Evolutionary conservation across 2,329 filamentous ascomycete species (phyloP).

Genomic region (Fusarium robinianum): DNA sequence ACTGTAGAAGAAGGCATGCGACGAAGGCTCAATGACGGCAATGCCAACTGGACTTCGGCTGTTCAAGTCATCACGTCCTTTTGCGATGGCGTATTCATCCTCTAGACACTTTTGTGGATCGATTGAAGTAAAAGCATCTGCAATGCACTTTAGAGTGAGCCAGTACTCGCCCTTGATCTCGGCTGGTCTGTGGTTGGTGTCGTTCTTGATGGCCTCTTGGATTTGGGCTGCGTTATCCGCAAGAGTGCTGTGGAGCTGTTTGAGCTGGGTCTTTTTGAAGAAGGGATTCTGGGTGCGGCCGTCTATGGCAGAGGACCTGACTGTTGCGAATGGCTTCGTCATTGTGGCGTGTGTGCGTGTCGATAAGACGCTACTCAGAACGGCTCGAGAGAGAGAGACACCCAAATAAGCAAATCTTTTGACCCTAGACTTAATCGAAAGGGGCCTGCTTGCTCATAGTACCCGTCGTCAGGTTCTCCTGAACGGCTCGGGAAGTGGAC

Average conservation of each 20-base stretch:
- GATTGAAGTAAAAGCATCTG: slow-evolving; percentile 17
- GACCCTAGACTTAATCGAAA: too few species aligned
- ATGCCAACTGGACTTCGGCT: slow-evolving; percentile 22
- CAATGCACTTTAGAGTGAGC: slow-evolving; percentile 26
- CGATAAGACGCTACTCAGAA: too few species aligned
- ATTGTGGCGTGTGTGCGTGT: slow-evolving; percentile 11
- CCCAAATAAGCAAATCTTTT: too few species aligned
- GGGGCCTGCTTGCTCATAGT: too few species aligned
- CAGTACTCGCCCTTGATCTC: slow-evolving; percentile 31
- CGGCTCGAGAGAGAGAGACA: too few species aligned
- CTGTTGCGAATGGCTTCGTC: slow-evolving; percentile 22
- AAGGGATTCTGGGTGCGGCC: slow-evolving; percentile 27
- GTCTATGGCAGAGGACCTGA: slow-evolving; percentile 26
- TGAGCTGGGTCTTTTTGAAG: slow-evolving; percentile 28
- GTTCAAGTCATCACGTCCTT: slow-evolving; percentile 14
- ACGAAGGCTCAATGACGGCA: slow-evolving; percentile 24
- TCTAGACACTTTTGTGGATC: slow-evolving; percentile 17
- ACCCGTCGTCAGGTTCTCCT: slow-evolving; percentile 13
- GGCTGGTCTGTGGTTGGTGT: slow-evolving; percentile 18
- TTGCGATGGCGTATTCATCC: slow-evolving; percentile 21
- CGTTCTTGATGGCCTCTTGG: slow-evolving; percentile 26
- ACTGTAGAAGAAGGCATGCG: slow-evolving; percentile 27
- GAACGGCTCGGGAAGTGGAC: slow-evolving; percentile 15
- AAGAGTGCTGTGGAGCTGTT: slow-evolving; percentile 16
- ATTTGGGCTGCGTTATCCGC: slow-evolving; percentile 17